Conservation (phyloP, 345 rosid species). For the Eucalyptus curtisii region DNA sequence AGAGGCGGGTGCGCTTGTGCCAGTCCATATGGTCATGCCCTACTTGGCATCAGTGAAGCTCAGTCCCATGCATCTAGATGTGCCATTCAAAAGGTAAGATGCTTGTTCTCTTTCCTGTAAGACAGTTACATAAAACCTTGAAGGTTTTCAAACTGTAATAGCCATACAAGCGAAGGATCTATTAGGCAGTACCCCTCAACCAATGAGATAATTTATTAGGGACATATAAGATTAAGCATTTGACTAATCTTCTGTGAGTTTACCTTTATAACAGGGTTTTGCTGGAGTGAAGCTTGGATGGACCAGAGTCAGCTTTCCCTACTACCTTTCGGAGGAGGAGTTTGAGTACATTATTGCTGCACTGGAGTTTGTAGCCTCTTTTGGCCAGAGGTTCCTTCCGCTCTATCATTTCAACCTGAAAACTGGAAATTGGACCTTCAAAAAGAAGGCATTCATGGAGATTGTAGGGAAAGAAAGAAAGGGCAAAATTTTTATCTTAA, state of each 20-base stretch:
- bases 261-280: constrained; percentile 21
- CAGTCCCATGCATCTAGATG: constrained; percentile 16
- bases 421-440: constrained; percentile 33
- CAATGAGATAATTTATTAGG: background rate
- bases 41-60: constrained; percentile 18
- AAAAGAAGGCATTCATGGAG: constrained; percentile 6
- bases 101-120: background rate
- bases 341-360: constrained; percentile 41
- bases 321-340: constrained; percentile 36
- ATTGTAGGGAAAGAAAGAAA: background rate
- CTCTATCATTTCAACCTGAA: constrained; percentile 26
- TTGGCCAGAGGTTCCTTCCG: constrained; percentile 41
- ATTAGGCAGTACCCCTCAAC: background rate
- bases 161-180: background rate
- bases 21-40: constrained; percentile 47
- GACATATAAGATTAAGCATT: background rate
- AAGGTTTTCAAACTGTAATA: background rate
- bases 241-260: background rate
- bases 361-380: constrained; percentile 27
- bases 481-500: background rate
- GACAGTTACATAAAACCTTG: background rate
- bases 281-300: constrained; percentile 44
- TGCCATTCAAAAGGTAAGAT: constrained; percentile 29
- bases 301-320: constrained; percentile 62
- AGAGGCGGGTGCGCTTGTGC: constrained; percentile 65